These are phyloP conservation scores for Wolfiporia cocos DNA, from an alignment of 1,284 basidiomycete genomes.

Conservation along the genomic window DNA sequence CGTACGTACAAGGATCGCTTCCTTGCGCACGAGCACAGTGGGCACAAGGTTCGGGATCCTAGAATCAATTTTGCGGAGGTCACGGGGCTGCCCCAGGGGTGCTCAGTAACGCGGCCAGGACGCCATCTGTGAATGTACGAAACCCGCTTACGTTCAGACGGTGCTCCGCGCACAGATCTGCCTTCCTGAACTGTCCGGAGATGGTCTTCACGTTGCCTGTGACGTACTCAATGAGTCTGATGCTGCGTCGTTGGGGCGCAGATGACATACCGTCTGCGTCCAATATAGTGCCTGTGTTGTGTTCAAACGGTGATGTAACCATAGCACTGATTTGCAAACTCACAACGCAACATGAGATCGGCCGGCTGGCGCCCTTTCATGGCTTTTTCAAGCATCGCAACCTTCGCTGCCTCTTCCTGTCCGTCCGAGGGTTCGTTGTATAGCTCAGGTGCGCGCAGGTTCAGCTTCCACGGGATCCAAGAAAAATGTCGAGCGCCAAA, in stretches of 20 bases:
- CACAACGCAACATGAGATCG: conserved; percentile 80
- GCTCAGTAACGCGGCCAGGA: conserved; percentile 7
- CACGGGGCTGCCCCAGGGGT: conserved; percentile 67
- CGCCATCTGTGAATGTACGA: conserved; percentile 3
- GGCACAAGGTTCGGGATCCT: conserved; percentile 92
- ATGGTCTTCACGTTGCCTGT: conserved; percentile 84
- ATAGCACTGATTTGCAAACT: conserved; percentile 23
- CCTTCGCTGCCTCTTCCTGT: conserved; percentile 65
- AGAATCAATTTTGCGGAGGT: conserved; percentile 95
- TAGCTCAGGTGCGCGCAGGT: conserved; percentile 11
- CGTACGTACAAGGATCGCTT: conserved; percentile 74
- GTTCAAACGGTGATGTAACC: conserved; percentile 8
- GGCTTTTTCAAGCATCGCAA: conserved; percentile 71
- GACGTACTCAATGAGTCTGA: conserved; percentile 24
- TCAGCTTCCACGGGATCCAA: conserved; percentile 24
- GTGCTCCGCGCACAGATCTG: conserved; percentile 85
- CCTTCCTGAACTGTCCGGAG: conserved; percentile 86
- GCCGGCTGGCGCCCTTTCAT: conserved; percentile 77
- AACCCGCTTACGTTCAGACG: conserved; percentile 66
- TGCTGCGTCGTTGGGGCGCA: no score
- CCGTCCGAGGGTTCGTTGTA: conserved; percentile 32
- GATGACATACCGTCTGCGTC: conserved; percentile 66
- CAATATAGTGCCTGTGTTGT: conserved; percentile 71
- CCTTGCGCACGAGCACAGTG: conserved; percentile 85
- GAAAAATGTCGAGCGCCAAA: conserved; percentile 11